These are phyloP conservation scores for Cynanchum wilfordii DNA, from an alignment of 257 asterid species.

Conservation along the genomic window DNA sequence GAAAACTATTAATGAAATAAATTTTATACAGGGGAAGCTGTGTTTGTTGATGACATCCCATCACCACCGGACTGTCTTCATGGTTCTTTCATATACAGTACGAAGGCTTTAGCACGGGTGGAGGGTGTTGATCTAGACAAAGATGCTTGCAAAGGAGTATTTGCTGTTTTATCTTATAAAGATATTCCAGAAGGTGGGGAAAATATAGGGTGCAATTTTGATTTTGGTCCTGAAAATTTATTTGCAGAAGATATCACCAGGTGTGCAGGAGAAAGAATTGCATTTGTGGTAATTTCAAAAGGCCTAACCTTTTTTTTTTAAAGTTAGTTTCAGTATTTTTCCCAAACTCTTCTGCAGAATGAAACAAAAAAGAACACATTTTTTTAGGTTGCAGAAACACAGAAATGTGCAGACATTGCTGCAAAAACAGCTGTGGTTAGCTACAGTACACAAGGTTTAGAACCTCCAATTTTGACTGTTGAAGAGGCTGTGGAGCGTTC, in stretches of 20 bases:
- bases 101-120: constrained; percentile 51
- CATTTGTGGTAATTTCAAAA: constrained; percentile 48
- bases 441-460: constrained; percentile 41
- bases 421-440: constrained; percentile 45
- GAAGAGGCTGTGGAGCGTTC: constrained; percentile 62
- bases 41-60: constrained; percentile 70
- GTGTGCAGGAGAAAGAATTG: constrained; percentile 62
- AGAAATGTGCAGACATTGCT: constrained; percentile 47
- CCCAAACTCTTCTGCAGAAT: background rate
- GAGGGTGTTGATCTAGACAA: constrained; percentile 35
- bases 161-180: constrained; percentile 41
- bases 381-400: constrained; percentile 55
- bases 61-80: constrained; percentile 62
- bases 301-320: constrained; percentile 6
- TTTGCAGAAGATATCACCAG: constrained; percentile 50
- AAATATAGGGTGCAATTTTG: constrained; percentile 34
- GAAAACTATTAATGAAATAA: too few species aligned
- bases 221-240: constrained; percentile 45
- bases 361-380: background rate
- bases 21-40: constrained; percentile 54
- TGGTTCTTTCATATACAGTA: constrained; percentile 63
- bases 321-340: background rate
- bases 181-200: constrained; percentile 61
- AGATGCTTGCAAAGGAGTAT: constrained; percentile 25
- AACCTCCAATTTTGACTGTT: constrained; percentile 58